Base-by-base conservation (phyloP, 2,329 filamentous ascomycete species). In the Pyrenophora tritici-repentis region DNA sequence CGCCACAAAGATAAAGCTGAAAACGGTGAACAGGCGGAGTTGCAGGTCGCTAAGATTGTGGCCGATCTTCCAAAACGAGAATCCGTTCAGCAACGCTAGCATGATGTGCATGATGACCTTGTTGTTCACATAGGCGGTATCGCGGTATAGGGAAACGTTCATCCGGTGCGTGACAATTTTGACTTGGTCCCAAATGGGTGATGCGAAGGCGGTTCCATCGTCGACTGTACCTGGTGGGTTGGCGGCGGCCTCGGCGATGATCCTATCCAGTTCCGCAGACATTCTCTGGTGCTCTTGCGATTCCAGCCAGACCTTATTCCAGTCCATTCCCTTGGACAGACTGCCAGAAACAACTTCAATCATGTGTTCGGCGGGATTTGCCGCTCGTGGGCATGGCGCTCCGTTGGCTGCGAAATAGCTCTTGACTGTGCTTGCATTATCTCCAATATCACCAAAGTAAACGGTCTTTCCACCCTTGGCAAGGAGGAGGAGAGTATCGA, bases 291-390 rank as follows among this genome's bases (percentile, higher is more conserved):
- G 60, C 42, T 73, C 68, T 4, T 63, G 64, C 1, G 70, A 74
- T 6, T 66, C 56, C 2, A 70, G 57, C 74, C 74, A 76, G 12
- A 73, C 56, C 26, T 29, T 29, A 10, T 29, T 29, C 26, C 26
- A 29, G 26, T 29, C 26, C 26, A 12, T 29, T 7, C 26, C 26
- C 26, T 29, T 29, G 10, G 26, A 29, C 7, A 29, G 10, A 29
- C 26, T 29, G 9, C 39, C 51, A 31, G 36, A 53, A 29, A 57
- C 79, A 49, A 78, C 73, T 42, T 80, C 76, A 24, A 81, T 67
- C 86, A 91, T 89, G 82, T 85, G 90, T 71, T 93, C 89, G n/a
- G 89, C 89, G 3, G 89, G 89, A 73, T 93, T 94, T 18, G 85
- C 85, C 6, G 83, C 82, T 1, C 71, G 50, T 0, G 83, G 84